These are phyloP conservation scores for Barnettozyma salicaria DNA, from an alignment of 805 yeast genomes.

Conservation along the genomic window DNA sequence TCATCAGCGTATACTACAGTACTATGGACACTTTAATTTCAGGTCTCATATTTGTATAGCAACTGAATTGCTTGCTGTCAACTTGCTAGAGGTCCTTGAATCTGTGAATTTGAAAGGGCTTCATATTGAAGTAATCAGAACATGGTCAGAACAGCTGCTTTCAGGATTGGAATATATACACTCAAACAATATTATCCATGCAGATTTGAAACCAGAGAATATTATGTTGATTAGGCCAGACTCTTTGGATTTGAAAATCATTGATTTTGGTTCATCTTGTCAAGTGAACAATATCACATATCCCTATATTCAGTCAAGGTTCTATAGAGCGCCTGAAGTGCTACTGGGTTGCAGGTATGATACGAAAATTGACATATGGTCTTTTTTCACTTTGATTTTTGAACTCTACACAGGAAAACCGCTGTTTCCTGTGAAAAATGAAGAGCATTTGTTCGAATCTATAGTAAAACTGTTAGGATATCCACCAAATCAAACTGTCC, in stretches of 20 bases:
- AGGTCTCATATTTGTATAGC: constrained; percentile 79
- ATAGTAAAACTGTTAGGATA: constrained; percentile 82
- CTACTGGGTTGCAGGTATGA: constrained; percentile 61
- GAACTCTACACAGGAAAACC: constrained; percentile 88
- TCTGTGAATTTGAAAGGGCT: constrained; percentile 45
- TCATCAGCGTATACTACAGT: constrained; percentile 33
- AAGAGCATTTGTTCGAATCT: constrained; percentile 68
- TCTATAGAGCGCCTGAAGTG: constrained; percentile 77
- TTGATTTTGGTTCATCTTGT: constrained; percentile 77
- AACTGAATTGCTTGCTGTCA: constrained; percentile 65
- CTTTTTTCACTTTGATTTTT: constrained; percentile 81
- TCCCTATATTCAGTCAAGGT: constrained; percentile 79
- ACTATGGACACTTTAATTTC: constrained; percentile 67
- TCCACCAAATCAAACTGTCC: constrained; percentile 45
- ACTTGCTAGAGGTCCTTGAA: constrained; percentile 56
- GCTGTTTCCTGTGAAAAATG: constrained; percentile 76
- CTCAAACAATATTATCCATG: constrained; percentile 55
- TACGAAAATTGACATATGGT: constrained; percentile 88
- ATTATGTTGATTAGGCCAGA: constrained; percentile 48
- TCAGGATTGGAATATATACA: constrained; percentile 59
- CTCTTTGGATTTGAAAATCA: constrained; percentile 51
- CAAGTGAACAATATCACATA: constrained; percentile 59
- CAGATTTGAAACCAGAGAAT: constrained; percentile 86
- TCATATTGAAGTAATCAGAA: constrained; percentile 33
- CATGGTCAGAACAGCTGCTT: constrained; percentile 50